A percentile compares a stretch with the other conserved stretches of the same genome.
phyloP scores from a whole-genome alignment of 1,139 yeast genomes.

The Blastobotrys ciferrii region DNA sequence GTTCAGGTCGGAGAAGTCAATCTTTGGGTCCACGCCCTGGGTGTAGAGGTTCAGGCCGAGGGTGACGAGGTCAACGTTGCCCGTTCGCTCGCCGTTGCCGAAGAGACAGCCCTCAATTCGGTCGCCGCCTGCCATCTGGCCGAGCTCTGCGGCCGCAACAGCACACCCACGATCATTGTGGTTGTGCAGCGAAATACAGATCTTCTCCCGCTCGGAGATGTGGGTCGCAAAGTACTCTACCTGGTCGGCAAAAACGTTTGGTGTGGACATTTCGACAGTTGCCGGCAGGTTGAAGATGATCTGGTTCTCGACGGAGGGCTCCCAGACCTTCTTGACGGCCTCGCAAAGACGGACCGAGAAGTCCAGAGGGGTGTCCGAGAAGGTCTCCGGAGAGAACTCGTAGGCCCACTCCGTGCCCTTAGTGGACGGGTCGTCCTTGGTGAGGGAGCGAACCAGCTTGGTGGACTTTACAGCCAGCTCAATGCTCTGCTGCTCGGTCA shows the following conservation, averaged over 20 bases:
- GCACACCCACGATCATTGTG: conserved; percentile 98
- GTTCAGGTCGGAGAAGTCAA: conserved; percentile 83
- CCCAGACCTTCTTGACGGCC: conserved; percentile 95
- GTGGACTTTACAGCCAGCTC: conserved; percentile 82
- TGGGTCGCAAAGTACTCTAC: conserved; percentile 82
- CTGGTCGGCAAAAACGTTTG: conserved; percentile 95
- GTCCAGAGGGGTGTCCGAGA: conserved; percentile 83
- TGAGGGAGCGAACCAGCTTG: conserved; percentile 71
- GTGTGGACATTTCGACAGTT: conserved; percentile 94
- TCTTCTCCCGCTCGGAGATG: conserved; percentile 78
- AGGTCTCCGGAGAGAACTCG: conserved; percentile 94
- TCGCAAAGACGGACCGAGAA: conserved; percentile 85
- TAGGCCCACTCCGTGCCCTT: conserved; percentile 79
- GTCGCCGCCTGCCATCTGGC: conserved; percentile 93
- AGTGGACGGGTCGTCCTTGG: conserved; percentile 81
- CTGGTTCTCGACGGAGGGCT: conserved; percentile 75
- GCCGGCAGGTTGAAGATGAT: conserved; percentile 96
- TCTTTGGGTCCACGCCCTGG: conserved; percentile 82
- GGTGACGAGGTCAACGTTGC: conserved; percentile 93
- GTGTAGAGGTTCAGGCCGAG: conserved; percentile 91
- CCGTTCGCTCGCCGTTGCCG: conserved; percentile 98
- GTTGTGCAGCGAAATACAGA: conserved; percentile 87
- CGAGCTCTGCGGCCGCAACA: conserved; percentile 95
- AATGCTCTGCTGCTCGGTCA: conserved; percentile 76
- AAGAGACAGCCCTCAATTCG: conserved; percentile 97